A percentile compares a stretch with the other conserved stretches of the same genome.
phyloP scores from a whole-genome alignment of 2,329 filamentous ascomycete species.

The Orbilia javanica region DNA sequence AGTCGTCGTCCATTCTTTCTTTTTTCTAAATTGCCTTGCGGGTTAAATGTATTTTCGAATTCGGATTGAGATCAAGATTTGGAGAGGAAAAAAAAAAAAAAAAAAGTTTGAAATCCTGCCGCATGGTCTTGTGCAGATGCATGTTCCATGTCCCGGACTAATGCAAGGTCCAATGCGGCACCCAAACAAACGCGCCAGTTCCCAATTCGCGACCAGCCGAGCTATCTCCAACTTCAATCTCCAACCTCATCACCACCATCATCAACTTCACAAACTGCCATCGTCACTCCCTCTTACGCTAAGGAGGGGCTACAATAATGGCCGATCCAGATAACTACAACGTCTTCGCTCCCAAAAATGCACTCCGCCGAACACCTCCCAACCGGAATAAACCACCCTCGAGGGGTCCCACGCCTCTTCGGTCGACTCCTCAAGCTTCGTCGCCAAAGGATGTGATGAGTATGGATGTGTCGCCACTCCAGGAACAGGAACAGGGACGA shows the following conservation, averaged over 20 bases:
- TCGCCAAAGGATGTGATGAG: background rate
- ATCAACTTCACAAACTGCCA: slow-evolving; percentile 7
- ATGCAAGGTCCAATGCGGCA: slow-evolving; percentile 24
- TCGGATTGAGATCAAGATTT: background rate
- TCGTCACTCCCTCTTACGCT: background rate
- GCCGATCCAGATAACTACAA: slow-evolving; percentile 39
- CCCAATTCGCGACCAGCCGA: slow-evolving; percentile 19
- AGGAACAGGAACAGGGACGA: too few species aligned
- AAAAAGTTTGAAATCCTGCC: slow-evolving; percentile 13
- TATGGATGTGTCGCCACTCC: slow-evolving; percentile 17
- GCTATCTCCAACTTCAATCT: too few species aligned
- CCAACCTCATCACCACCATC: slow-evolving; percentile 7
- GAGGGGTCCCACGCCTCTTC: slow-evolving; percentile 20
- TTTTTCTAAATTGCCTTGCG: slow-evolving; percentile 1
- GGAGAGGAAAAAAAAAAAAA: background rate
- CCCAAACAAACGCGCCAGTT: slow-evolving; percentile 40
- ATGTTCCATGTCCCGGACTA: background rate
- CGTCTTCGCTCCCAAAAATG: slow-evolving; percentile 40
- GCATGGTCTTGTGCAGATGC: background rate
- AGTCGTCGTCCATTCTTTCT: slow-evolving; percentile 55
- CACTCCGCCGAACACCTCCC: slow-evolving; percentile 41
- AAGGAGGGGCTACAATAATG: slow-evolving; percentile 13
- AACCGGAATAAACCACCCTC: background rate
- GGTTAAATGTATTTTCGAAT: too few species aligned
- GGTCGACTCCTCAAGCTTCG: slow-evolving; percentile 2